Evolutionary conservation across 2,329 filamentous ascomycete species (phyloP).

Genomic region (Cordyceps farinosa): DNA sequence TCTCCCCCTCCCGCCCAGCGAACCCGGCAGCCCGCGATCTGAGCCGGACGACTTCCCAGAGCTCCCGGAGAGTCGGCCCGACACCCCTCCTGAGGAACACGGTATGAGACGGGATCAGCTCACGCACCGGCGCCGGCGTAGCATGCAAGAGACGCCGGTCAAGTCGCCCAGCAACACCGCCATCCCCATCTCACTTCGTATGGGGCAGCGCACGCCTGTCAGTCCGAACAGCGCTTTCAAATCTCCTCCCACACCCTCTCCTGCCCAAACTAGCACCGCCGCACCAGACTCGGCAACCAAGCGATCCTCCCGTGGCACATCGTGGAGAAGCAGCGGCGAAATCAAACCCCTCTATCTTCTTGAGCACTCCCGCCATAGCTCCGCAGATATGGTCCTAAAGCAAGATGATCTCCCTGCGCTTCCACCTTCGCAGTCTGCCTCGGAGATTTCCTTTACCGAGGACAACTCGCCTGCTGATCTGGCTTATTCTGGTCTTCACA

Average conservation of each 20-base stretch:
- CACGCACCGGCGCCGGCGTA: slow-evolving; percentile 47
- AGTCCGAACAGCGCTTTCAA: slow-evolving; percentile 37
- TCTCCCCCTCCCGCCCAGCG: slow-evolving; percentile 60
- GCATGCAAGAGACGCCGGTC: slow-evolving; percentile 43
- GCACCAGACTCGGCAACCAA: slow-evolving; percentile 35
- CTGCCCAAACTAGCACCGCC: slow-evolving; percentile 28
- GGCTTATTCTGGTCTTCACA: slow-evolving; percentile 31
- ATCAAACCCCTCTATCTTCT: slow-evolving; percentile 81
- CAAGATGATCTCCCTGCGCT: slow-evolving; percentile 46
- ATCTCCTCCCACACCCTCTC: slow-evolving; percentile 37
- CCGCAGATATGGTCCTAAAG: slow-evolving; percentile 31
- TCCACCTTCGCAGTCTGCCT: slow-evolving; percentile 37
- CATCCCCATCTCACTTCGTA: slow-evolving; percentile 54
- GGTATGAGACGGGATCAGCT: slow-evolving; percentile 37
- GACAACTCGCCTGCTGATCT: slow-evolving; percentile 27
- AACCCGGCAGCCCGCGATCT: slow-evolving; percentile 45
- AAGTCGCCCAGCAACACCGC: slow-evolving; percentile 56
- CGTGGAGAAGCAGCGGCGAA: slow-evolving; percentile 63
- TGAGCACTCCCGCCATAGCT: slow-evolving; percentile 52
- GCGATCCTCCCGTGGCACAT: slow-evolving; percentile 49
- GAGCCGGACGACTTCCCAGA: slow-evolving; percentile 39
- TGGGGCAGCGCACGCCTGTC: slow-evolving; percentile 45
- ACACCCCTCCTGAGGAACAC: slow-evolving; percentile 50
- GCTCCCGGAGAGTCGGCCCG: slow-evolving; percentile 59
- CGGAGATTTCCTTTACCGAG: slow-evolving; percentile 28